Conservation (phyloP, 352 stramenopile genomes). For the Pythium myriotylum region DNA sequence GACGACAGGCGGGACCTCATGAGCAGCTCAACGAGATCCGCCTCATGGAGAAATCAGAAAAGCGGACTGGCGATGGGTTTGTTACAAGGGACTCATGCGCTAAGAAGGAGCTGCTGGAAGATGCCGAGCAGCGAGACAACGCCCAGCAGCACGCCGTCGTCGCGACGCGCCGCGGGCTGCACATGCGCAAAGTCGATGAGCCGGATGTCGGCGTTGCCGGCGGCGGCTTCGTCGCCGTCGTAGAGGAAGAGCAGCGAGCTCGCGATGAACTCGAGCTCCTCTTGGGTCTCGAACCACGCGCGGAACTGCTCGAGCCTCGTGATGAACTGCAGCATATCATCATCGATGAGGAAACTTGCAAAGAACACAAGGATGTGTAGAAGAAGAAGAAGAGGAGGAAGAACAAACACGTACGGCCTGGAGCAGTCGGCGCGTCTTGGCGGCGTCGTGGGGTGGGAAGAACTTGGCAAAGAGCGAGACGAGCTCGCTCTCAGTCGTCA, state of each 20-base stretch:
- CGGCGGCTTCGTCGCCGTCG: constrained; percentile 52
- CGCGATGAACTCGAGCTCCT: constrained; percentile 89
- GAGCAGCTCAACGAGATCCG: too few species aligned
- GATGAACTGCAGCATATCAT: constrained; percentile 52
- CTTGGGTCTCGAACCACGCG: constrained; percentile 81
- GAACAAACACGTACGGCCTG: constrained; percentile 34
- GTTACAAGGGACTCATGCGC: not conserved
- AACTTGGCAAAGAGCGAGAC: constrained; percentile 74
- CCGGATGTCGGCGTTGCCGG: constrained; percentile 47
- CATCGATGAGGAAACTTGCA: not conserved
- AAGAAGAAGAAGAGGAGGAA: too few species aligned
- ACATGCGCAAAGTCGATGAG: constrained; percentile 89
- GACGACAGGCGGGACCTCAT: not conserved
- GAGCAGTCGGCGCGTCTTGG: constrained; percentile 42
- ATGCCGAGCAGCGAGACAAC: constrained; percentile 52
- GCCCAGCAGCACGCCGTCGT: constrained; percentile 65
- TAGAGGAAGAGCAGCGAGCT: constrained; percentile 96
- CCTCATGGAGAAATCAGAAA: constrained; percentile 15
- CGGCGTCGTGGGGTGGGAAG: constrained; percentile 50
- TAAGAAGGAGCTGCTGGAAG: constrained; percentile 49
- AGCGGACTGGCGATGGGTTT: not conserved
- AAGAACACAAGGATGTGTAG: too few species aligned
- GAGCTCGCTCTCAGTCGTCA: constrained; percentile 63
- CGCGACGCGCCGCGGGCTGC: constrained; percentile 24
- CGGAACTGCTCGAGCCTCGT: constrained; percentile 60